These are phyloP conservation scores for Alternaria triticimaculans DNA, from an alignment of 2,329 filamentous ascomycete species.

Conservation along the genomic window DNA sequence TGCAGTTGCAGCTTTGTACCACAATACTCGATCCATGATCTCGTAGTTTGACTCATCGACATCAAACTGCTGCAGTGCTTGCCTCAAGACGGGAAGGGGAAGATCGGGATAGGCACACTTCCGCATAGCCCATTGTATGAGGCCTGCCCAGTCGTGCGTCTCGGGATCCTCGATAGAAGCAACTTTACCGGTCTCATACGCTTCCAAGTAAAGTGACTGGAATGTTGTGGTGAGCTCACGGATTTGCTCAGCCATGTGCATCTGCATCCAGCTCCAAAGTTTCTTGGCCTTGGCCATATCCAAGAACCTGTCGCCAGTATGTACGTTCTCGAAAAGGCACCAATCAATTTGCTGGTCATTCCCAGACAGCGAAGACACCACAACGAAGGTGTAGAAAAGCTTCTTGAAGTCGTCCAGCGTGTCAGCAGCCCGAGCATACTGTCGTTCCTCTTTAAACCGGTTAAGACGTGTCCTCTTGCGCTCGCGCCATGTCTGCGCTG, in stretches of 20 bases:
- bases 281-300: slow-evolving; percentile 42
- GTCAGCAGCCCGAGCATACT: slow-evolving; percentile 25
- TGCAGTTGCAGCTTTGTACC: slow-evolving; percentile 34
- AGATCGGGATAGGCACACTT: slow-evolving; percentile 43
- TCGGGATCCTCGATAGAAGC: slow-evolving; percentile 66
- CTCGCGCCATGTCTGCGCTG: slow-evolving; percentile 18
- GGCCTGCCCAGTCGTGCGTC: slow-evolving; percentile 70
- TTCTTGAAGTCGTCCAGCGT: slow-evolving; percentile 39
- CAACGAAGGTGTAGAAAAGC: slow-evolving; percentile 37
- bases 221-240: slow-evolving; percentile 68
- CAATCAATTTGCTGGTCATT: slow-evolving; percentile 49
- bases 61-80: slow-evolving; percentile 28
- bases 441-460: slow-evolving; percentile 20
- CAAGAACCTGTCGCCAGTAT: slow-evolving; percentile 46
- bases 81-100: slow-evolving; percentile 29
- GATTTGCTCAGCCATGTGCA: slow-evolving; percentile 53
- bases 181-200: slow-evolving; percentile 69
- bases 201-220: slow-evolving; percentile 68
- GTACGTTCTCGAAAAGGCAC: slow-evolving; percentile 51
- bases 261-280: slow-evolving; percentile 48
- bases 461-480: slow-evolving; percentile 17
- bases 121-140: slow-evolving; percentile 71
- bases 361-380: slow-evolving; percentile 45
- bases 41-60: slow-evolving; percentile 40
- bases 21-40: slow-evolving; percentile 31